Evolutionary conservation across 2,329 filamentous ascomycete species (phyloP), one percentile per base, ranked within the genome.

Genomic region (Penicillium aurantiogriseum): DNA sequence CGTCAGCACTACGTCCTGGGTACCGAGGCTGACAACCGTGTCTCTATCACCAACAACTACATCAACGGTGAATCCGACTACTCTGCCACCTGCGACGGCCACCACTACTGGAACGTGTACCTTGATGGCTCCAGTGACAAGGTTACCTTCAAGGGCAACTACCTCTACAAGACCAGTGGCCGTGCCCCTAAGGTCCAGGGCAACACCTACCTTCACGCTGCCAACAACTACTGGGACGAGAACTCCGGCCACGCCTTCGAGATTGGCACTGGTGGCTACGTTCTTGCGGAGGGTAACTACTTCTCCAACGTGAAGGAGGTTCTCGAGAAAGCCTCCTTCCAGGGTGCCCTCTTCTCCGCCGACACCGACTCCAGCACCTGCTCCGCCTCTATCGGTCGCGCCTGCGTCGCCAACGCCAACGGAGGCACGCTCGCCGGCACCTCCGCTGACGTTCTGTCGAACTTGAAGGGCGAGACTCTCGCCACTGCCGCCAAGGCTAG

Each of bases 141-240:
- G 44, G 54, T 59, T 13, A 59, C 57, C 25, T 49, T 59, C 19
- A 51, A 56, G 38, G 54, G 54, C 38, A 59, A 59, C 48, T 59
- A 59, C 39, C 45, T 59, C 8, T 56, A 59, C 43, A 52, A 56
- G 38, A 59, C 57, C 1, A 29, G 43, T 27, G 57, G 57, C 4
- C 57, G 57, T 25, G 50, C 53, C 5, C 57, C 57, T 13, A 56
- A 55, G 35, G 35, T 59, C 19, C 39, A 51, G n/a, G 47, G 8
- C 9, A 48, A 56, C 23, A 59, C 53, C 35, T 51, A 52, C 47
- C 44, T 56, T 2, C 57, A 59, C 17, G 57, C 57, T 8, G 48
- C 52, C 35, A 59, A 56, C 53, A 59, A 56, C 39, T 56, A 56
- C 52, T 55, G 52, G 52, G 38, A 49, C 36, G 45, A 55, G 4